These are phyloP conservation scores for Calocybe cyanea DNA, from an alignment of 768 basidiomycete genomes.

Conservation along the genomic window DNA sequence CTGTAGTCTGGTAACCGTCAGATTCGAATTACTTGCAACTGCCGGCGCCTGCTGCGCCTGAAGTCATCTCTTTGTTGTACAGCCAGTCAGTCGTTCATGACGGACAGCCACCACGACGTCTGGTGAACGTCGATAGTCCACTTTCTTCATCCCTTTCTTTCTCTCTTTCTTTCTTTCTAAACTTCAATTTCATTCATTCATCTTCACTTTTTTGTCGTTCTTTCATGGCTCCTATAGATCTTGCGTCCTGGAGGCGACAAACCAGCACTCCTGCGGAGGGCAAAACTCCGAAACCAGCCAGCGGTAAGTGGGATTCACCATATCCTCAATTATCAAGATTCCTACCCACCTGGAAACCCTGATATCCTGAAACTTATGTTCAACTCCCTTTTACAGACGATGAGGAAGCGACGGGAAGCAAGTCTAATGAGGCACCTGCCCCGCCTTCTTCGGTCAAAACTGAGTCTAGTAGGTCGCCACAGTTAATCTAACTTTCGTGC, in stretches of 20 bases:
- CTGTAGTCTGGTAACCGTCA: conserved; percentile 8
- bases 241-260: conserved; percentile 19
- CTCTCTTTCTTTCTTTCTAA: conserved; percentile 5
- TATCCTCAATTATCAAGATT: too few species aligned
- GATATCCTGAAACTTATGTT: not conserved
- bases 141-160: conserved; percentile 7
- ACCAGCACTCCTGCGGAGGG: conserved; percentile 7
- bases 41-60: not conserved
- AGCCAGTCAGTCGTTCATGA: conserved; percentile 1
- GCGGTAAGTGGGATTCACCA: conserved; percentile 13
- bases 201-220: conserved; percentile 8
- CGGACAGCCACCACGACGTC: conserved; percentile 1
- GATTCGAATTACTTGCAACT: not conserved
- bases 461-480: conserved; percentile 1
- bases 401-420: conserved; percentile 4
- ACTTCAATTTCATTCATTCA: conserved; percentile 9
- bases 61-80: conserved; percentile 7
- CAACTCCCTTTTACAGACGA: conserved; percentile 7
- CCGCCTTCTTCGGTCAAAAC: conserved; percentile 1
- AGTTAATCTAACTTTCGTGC: not conserved
- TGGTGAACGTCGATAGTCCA: conserved; percentile 7
- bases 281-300: conserved; percentile 8
- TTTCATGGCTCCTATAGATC: conserved; percentile 16
- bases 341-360: too few species aligned
- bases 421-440: not conserved